A percentile compares a stretch with the other conserved stretches of the same genome.
These are phyloP conservation scores for Acanthamoeba royreba DNA, from an alignment of 208 protist genomes.

Conservation along the genomic window DNA sequence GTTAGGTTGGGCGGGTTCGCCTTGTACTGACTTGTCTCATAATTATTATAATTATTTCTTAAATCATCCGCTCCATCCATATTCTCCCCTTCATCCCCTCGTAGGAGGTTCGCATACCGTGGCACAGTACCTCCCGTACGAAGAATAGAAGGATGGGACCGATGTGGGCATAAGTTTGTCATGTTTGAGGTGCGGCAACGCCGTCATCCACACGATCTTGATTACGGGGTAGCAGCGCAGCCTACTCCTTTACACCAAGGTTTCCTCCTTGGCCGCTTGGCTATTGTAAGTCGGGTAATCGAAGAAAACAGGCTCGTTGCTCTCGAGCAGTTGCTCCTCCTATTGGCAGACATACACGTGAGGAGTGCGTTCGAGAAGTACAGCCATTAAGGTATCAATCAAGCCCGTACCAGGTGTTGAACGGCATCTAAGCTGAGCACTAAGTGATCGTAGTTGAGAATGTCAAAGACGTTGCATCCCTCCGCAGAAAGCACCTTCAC, in stretches of 20 bases:
- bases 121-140: too few relatives aligned
- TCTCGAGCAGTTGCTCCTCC: not conserved
- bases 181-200: too few relatives aligned
- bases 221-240: too few relatives aligned
- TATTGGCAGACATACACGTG: not conserved
- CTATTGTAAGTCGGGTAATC: not conserved
- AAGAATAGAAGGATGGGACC: too few relatives aligned
- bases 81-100: too few relatives aligned
- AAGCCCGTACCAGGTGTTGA: not conserved
- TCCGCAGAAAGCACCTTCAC: not conserved
- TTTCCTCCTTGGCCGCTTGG: not conserved
- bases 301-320: not conserved
- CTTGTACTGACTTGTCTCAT: too few relatives aligned
- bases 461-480: conserved; percentile 27
- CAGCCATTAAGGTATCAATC: not conserved
- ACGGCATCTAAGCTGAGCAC: conserved; percentile 17
- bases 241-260: not conserved
- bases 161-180: too few relatives aligned
- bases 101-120: too few relatives aligned
- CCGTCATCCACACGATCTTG: too few relatives aligned
- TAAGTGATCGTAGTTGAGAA: not conserved
- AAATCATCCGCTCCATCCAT: too few relatives aligned
- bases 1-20: too few relatives aligned
- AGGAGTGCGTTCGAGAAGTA: not conserved
- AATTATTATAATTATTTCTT: too few relatives aligned